Evolutionary conservation across 192 early-diverging fungal genomes (phyloP).

Genomic region (Backusella tarrabulga): DNA sequence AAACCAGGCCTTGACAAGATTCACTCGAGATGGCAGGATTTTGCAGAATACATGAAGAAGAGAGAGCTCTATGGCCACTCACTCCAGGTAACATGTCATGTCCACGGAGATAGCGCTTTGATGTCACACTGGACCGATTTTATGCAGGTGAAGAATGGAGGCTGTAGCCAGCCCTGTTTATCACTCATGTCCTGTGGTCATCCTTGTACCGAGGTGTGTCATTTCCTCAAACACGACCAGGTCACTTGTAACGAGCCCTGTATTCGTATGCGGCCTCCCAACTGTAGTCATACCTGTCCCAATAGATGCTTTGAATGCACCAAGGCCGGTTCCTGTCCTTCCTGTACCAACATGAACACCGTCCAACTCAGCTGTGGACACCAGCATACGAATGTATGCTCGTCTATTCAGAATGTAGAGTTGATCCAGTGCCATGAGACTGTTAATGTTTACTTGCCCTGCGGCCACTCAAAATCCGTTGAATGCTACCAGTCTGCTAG

Average conservation of each 20-base stretch:
- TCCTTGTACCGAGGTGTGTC: conserved; percentile 27
- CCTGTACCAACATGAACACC: neutral
- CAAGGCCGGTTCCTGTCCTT: conserved; percentile 13
- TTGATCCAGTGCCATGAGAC: neutral
- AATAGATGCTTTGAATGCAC: conserved; percentile 20
- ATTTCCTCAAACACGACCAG: conserved; percentile 2
- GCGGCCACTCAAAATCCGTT: conserved; percentile 18
- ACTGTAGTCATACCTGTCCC: conserved; percentile 18
- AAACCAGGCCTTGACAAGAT: neutral
- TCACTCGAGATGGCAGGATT: neutral
- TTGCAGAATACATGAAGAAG: conserved; percentile 16
- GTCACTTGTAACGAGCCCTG: conserved; percentile 14
- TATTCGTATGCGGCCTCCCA: conserved; percentile 2
- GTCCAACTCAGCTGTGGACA: conserved; percentile 8
- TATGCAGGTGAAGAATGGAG: conserved; percentile 16
- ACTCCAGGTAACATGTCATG: neutral
- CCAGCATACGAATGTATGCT: neutral
- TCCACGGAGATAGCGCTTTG: neutral
- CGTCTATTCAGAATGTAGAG: neutral
- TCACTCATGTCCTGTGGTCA: conserved; percentile 24
- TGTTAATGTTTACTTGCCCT: neutral
- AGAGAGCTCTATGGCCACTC: neutral
- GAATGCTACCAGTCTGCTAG: neutral
- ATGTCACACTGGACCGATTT: conserved; percentile 10
- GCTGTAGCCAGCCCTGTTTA: conserved; percentile 14